phyloP scores from a whole-genome alignment of 768 basidiomycete genomes.

The Leccinum fibrillosum region DNA sequence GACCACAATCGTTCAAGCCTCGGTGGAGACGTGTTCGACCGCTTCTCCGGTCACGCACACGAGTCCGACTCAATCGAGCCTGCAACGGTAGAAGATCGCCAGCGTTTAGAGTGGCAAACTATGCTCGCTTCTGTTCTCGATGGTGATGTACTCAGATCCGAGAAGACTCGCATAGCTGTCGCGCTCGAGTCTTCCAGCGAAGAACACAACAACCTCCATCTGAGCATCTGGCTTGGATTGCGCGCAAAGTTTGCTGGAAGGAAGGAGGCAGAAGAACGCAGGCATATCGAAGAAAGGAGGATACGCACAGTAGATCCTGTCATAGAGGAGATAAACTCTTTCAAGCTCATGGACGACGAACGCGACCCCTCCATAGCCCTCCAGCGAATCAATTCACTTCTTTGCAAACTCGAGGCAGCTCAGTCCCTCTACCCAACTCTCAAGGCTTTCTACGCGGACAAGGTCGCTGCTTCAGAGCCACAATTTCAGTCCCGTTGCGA shows the following conservation, averaged over 20 bases:
- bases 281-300: constrained; percentile 78
- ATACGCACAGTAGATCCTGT: constrained; percentile 77
- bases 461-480: constrained; percentile 60
- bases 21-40: constrained; percentile 46
- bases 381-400: constrained; percentile 58
- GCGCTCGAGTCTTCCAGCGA: constrained; percentile 68
- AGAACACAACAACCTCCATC: constrained; percentile 62
- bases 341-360: constrained; percentile 53
- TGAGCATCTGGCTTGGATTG: constrained; percentile 85
- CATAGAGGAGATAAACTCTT: constrained; percentile 78
- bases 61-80: constrained; percentile 67
- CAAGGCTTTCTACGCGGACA: constrained; percentile 76
- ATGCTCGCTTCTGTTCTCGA: constrained; percentile 91
- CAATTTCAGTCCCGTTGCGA: constrained; percentile 82
- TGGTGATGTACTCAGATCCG: constrained; percentile 92
- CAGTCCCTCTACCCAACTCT: constrained; percentile 86
- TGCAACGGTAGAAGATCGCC: constrained; percentile 68
- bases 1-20: constrained; percentile 44
- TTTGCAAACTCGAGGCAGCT: constrained; percentile 75
- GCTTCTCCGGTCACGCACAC: constrained; percentile 48
- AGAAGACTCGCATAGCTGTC: constrained; percentile 88
- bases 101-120: constrained; percentile 92
- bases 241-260: constrained; percentile 82
- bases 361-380: constrained; percentile 43
- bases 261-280: constrained; percentile 78